These are phyloP conservation scores for Lactifluus pinguis DNA, from an alignment of 768 basidiomycete species.

Conservation along the genomic window DNA sequence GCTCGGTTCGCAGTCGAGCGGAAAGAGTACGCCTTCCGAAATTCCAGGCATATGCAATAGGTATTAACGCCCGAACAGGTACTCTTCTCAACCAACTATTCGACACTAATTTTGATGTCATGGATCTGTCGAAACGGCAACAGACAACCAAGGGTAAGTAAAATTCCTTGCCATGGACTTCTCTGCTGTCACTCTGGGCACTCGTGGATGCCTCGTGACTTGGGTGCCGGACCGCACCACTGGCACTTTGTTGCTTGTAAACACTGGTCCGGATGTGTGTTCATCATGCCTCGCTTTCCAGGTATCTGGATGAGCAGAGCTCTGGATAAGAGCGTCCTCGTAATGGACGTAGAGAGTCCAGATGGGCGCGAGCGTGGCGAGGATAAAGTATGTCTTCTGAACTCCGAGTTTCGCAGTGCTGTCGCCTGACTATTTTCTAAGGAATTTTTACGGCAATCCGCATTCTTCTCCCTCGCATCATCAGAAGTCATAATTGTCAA, in stretches of 20 bases:
- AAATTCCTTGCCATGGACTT: not conserved
- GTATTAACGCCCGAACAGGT: conserved; percentile 39
- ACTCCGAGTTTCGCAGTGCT: too few species aligned
- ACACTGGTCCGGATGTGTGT: too few species aligned
- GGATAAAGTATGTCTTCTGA: conserved; percentile 59
- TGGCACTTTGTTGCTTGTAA: too few species aligned
- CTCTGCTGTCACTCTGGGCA: conserved; percentile 23
- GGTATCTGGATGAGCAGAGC: conserved; percentile 99
- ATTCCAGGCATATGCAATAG: not conserved
- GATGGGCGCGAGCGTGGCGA: conserved; percentile 98
- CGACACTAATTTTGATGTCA: conserved; percentile 97
- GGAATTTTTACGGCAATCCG: conserved; percentile 98
- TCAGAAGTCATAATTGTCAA: conserved; percentile 95
- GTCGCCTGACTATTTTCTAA: conserved; percentile 56
- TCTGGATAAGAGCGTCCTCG: conserved; percentile 78
- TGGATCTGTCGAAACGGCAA: conserved; percentile 85
- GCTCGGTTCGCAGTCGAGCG: conserved; percentile 93
- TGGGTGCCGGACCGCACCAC: conserved; percentile 24
- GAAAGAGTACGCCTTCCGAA: conserved; percentile 61
- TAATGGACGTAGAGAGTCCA: conserved; percentile 99
- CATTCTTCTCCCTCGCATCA: conserved; percentile 91
- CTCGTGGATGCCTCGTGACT: not conserved
- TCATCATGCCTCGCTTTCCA: conserved; percentile 24
- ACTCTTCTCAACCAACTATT: conserved; percentile 93
- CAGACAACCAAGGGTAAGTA: conserved; percentile 91